These are phyloP conservation scores for Lactarius indigo DNA, from an alignment of 768 basidiomycete genomes.

Conservation along the genomic window DNA sequence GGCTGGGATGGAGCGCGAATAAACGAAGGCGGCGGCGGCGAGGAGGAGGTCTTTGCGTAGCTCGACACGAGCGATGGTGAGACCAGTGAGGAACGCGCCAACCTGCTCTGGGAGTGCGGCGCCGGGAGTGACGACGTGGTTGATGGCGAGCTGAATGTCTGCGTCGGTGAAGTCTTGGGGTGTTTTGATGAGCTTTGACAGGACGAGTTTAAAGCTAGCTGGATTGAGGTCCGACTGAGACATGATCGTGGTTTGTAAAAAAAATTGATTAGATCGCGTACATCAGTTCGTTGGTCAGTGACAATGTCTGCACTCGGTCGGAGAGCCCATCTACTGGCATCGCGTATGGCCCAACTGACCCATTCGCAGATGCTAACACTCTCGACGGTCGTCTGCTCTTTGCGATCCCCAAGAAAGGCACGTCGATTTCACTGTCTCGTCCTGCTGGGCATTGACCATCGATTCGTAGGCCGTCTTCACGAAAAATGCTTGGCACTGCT, in stretches of 20 bases:
- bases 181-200: slow-evolving; percentile 74
- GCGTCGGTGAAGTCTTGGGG: slow-evolving; percentile 78
- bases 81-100: slow-evolving; percentile 84
- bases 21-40: slow-evolving; percentile 72
- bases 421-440: background rate
- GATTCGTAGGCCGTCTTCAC: slow-evolving; percentile 67
- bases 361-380: slow-evolving; percentile 58
- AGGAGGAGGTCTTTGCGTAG: slow-evolving; percentile 70
- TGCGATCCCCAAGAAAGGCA: slow-evolving; percentile 97
- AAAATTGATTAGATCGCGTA: background rate
- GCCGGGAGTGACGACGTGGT: slow-evolving; percentile 68
- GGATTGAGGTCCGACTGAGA: slow-evolving; percentile 27
- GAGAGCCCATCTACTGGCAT: background rate
- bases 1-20: slow-evolving; percentile 62
- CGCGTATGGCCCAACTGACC: background rate
- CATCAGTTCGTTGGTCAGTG: background rate
- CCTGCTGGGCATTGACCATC: background rate
- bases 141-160: slow-evolving; percentile 70
- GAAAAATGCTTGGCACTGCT: slow-evolving; percentile 88
- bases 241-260: background rate
- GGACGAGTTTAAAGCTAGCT: slow-evolving; percentile 68
- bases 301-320: slow-evolving; percentile 12
- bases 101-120: slow-evolving; percentile 68
- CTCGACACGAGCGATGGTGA: slow-evolving; percentile 79
- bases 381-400: slow-evolving; percentile 86